Percentiles rank a stretch among this genome's conserved stretches.
Evolutionary conservation across 331 rosid species (phyloP).

Genomic region (Pyracantha coccinea): DNA sequence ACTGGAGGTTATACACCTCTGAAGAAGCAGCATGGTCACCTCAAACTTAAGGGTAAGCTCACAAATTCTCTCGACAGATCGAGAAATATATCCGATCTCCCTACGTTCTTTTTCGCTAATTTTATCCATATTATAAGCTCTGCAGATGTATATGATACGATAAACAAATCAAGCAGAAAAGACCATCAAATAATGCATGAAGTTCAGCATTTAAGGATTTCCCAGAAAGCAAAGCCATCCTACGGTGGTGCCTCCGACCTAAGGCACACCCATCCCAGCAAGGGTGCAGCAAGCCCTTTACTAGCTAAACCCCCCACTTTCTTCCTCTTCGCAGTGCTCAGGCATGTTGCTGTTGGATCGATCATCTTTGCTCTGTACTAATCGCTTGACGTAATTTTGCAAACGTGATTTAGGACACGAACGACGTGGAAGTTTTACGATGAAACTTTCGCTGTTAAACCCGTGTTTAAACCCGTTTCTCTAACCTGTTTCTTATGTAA

Average conservation of each 20-base stretch:
- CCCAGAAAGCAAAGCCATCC: constrained; percentile 19
- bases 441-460: neutral
- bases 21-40: constrained; percentile 10
- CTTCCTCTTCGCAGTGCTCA: constrained; percentile 14
- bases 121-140: neutral
- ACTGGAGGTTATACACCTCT: constrained; percentile 1
- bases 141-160: constrained; percentile 18
- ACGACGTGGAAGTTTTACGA: neutral
- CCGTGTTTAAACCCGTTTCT: neutral
- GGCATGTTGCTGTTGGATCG: constrained; percentile 19
- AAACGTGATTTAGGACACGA: neutral
- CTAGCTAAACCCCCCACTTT: constrained; percentile 18
- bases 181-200: constrained; percentile 18
- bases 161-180: constrained; percentile 14
- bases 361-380: constrained; percentile 16
- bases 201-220: constrained; percentile 9
- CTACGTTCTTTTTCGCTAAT: neutral
- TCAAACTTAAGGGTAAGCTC: constrained; percentile 15
- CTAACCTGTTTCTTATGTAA: neutral
- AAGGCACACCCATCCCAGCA: constrained; percentile 15
- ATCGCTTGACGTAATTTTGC: neutral
- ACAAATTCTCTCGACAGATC: neutral
- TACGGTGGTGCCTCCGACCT: constrained; percentile 29
- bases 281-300: constrained; percentile 8
- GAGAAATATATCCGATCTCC: neutral